Base-by-base conservation (phyloP, 2,329 filamentous ascomycete genomes). In the Eutypella sp. region DNA sequence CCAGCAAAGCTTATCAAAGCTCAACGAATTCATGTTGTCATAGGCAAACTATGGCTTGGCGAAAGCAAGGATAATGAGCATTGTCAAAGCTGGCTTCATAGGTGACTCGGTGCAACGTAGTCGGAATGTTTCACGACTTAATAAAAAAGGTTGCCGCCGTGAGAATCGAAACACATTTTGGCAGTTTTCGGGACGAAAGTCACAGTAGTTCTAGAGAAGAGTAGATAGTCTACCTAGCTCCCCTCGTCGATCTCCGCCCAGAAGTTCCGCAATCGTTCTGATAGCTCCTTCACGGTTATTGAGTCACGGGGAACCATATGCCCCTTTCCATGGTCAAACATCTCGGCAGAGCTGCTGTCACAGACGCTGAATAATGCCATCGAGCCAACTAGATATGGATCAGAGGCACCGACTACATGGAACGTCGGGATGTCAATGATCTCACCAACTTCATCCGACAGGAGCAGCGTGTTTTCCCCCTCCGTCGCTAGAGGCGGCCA, bases 261-360 rank as follows among this genome's bases (percentile, higher is more conserved):
- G 25, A 29, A 29, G 13, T 13, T 29, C 25, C 25, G 7, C 13
- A 29, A 29, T 13, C 25, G 25, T 29, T 29, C 25, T 13, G 25
- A 29, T 29, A 29, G 25, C 25, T 29, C 25, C 25, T 29, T 29
- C 25, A 29, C 25, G 7, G 25, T 29, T 7, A 29, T 36, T 16
- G 33, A 15, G 19, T 49, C 64, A 42, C 70, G 59, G 0, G 74
- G 74, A 9, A 77, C 66, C 5, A 70, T 71, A 54, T 77, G 74
- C 0, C 73, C 74, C 42, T 74, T 71, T 13, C 72, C 73, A 48
- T 75, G 72, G 56, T 77, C 74, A 46, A 75, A 76, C 45, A 77
- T 60, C 19, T 62, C 56, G 1, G 72, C 70, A 2, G 57, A 63
- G 43, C 73, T 68, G 13, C 62, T 65, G 39, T 74, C 67, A 56